Evolutionary conservation across 139 green algal genomes (phyloP).

Genomic region (Chlorella ohadii): DNA sequence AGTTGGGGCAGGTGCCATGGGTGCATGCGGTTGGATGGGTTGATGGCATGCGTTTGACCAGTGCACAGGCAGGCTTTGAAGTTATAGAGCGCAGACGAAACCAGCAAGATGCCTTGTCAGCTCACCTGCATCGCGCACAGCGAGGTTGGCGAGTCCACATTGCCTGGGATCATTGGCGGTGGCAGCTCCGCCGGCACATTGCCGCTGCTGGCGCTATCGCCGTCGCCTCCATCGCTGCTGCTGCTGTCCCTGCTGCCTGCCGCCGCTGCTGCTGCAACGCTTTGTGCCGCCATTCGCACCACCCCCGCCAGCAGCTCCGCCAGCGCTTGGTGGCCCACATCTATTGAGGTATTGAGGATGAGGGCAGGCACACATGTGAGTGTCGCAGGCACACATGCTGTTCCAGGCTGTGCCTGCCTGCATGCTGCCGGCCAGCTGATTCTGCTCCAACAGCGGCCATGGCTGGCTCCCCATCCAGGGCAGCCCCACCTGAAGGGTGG

Average conservation of each 20-base stretch:
- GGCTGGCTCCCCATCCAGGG: background rate
- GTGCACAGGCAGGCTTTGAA: too few species aligned
- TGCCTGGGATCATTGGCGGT: conserved; percentile 9
- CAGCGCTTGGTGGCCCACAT: conserved; percentile 13
- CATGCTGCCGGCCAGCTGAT: too few species aligned
- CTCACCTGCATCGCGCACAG: conserved; percentile 15
- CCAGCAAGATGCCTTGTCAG: too few species aligned
- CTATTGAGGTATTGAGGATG: too few species aligned
- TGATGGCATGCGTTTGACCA: background rate
- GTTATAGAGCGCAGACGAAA: too few species aligned
- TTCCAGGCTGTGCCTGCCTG: too few species aligned
- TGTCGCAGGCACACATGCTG: too few species aligned
- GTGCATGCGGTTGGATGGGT: background rate
- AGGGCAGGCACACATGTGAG: too few species aligned
- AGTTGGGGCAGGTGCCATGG: too few species aligned
- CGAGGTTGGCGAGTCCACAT: background rate
- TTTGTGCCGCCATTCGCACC: background rate
- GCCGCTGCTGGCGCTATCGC: background rate
- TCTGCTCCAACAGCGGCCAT: background rate
- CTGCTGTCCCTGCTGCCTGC: background rate
- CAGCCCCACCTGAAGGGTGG: conserved; percentile 5
- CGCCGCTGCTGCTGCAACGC: background rate
- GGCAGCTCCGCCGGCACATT: background rate
- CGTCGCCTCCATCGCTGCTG: background rate
- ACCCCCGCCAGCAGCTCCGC: conserved; percentile 11